Percentiles rank a stretch among this genome's conserved stretches.
Evolutionary conservation across 2,329 filamentous ascomycete genomes (phyloP).

Genomic region (Aspergillus hortae): DNA sequence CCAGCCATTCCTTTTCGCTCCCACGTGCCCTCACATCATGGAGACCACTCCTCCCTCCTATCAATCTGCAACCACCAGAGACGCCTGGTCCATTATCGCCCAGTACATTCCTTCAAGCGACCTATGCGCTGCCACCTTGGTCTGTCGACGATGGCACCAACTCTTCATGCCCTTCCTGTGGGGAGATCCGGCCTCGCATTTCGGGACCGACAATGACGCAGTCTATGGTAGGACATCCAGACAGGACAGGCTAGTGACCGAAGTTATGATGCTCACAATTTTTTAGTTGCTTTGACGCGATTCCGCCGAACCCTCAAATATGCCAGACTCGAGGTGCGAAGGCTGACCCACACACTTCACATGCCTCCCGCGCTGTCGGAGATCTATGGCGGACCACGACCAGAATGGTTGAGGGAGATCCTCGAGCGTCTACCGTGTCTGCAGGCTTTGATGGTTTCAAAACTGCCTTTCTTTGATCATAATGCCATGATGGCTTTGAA

Average conservation of each 20-base stretch:
- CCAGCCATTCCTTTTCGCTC: not conserved
- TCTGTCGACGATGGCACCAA: constrained; percentile 55
- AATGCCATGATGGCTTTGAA: constrained; percentile 52
- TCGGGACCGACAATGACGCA: constrained; percentile 57
- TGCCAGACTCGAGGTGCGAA: constrained; percentile 51
- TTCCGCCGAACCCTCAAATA: constrained; percentile 57
- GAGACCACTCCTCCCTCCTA: constrained; percentile 60
- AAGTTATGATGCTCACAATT: not conserved
- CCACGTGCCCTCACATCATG: constrained; percentile 35
- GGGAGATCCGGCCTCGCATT: constrained; percentile 62
- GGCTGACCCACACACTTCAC: constrained; percentile 59
- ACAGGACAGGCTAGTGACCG: too few relatives aligned
- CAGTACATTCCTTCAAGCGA: constrained; percentile 55
- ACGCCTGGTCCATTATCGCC: constrained; percentile 56
- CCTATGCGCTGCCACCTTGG: constrained; percentile 54
- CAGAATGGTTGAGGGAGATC: constrained; percentile 58
- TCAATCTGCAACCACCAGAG: constrained; percentile 51
- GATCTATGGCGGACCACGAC: constrained; percentile 57
- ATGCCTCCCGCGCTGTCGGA: constrained; percentile 59
- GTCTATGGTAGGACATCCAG: constrained; percentile 48
- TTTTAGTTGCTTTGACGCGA: constrained; percentile 53
- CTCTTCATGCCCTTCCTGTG: constrained; percentile 59
- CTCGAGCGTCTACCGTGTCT: constrained; percentile 56
- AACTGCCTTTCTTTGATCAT: constrained; percentile 61
- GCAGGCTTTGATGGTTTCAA: constrained; percentile 57